Conservation (phyloP, 2,329 filamentous ascomycete genomes). For the Penicillium sp. region DNA sequence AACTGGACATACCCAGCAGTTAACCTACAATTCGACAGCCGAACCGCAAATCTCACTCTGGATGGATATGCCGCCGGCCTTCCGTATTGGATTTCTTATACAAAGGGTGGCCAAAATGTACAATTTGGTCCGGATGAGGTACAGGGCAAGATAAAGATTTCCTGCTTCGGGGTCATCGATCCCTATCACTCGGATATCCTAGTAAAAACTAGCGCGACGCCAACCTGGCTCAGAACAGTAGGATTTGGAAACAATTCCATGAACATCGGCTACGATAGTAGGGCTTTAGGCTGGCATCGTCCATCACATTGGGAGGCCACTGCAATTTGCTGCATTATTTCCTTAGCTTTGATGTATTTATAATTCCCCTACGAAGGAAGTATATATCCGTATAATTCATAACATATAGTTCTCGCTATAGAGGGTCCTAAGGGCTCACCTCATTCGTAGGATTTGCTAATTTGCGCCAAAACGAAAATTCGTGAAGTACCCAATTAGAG, state of each 20-base stretch:
- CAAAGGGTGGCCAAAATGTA: not conserved
- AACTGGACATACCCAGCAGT: not conserved
- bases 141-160: conserved; percentile 2
- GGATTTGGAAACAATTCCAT: conserved; percentile 18
- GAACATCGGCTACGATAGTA: conserved; percentile 7
- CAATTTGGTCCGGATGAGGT: not conserved
- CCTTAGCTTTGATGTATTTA: not conserved
- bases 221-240: conserved; percentile 14
- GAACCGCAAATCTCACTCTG: not conserved
- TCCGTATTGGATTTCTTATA: not conserved
- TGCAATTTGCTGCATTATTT: not conserved
- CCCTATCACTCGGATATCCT: conserved; percentile 19
- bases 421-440: too few species aligned
- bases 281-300: not conserved
- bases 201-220: conserved; percentile 4
- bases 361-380: not conserved
- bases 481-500: too few species aligned
- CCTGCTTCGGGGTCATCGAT: conserved; percentile 12
- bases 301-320: not conserved
- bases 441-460: too few species aligned
- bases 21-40: not conserved
- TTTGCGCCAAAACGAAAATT: too few species aligned
- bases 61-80: not conserved
- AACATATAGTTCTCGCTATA: too few species aligned
- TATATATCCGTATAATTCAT: not conserved